These are phyloP conservation scores for Dendrothele bispora DNA, from an alignment of 768 basidiomycete species.

Conservation along the genomic window DNA sequence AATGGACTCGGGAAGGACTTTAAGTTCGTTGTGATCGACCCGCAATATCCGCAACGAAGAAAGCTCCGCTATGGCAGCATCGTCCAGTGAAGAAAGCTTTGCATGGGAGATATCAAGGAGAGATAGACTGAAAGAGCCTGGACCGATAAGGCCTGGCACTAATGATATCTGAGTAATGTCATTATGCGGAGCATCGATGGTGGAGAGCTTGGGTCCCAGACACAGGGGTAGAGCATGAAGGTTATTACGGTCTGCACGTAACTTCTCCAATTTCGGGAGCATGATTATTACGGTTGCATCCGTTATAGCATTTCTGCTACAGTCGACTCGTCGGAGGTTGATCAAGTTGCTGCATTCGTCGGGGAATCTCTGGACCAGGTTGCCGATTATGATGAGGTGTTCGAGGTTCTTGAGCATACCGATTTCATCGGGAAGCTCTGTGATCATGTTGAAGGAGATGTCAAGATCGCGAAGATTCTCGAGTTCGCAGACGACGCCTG, in stretches of 20 bases:
- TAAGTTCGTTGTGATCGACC: slow-evolving; percentile 87
- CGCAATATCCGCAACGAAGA: slow-evolving; percentile 68
- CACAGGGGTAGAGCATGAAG: slow-evolving; percentile 80
- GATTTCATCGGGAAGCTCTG: slow-evolving; percentile 78
- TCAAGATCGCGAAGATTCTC: slow-evolving; percentile 80
- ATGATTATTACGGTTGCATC: slow-evolving; percentile 70
- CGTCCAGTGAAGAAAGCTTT: slow-evolving; percentile 83
- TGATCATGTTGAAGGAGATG: slow-evolving; percentile 91
- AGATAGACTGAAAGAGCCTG: slow-evolving; percentile 58
- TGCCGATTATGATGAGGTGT: slow-evolving; percentile 80
- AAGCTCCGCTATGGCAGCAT: slow-evolving; percentile 70
- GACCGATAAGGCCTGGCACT: slow-evolving; percentile 45
- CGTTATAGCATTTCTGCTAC: slow-evolving; percentile 78
- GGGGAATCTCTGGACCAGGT: slow-evolving; percentile 75
- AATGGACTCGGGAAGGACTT: slow-evolving; percentile 79
- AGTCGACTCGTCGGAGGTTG: slow-evolving; percentile 74
- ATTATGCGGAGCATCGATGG: slow-evolving; percentile 81
- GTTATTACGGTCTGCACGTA: slow-evolving; percentile 84
- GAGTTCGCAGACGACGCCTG: slow-evolving; percentile 73
- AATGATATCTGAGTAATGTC: slow-evolving; percentile 82
- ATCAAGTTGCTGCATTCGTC: slow-evolving; percentile 53
- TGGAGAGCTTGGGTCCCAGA: slow-evolving; percentile 62
- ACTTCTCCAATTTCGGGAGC: slow-evolving; percentile 64
- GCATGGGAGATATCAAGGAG: slow-evolving; percentile 84
- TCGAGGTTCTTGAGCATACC: slow-evolving; percentile 69